These are phyloP conservation scores for Mikania micrantha DNA, from an alignment of 129 eudicot species.

Conservation along the genomic window DNA sequence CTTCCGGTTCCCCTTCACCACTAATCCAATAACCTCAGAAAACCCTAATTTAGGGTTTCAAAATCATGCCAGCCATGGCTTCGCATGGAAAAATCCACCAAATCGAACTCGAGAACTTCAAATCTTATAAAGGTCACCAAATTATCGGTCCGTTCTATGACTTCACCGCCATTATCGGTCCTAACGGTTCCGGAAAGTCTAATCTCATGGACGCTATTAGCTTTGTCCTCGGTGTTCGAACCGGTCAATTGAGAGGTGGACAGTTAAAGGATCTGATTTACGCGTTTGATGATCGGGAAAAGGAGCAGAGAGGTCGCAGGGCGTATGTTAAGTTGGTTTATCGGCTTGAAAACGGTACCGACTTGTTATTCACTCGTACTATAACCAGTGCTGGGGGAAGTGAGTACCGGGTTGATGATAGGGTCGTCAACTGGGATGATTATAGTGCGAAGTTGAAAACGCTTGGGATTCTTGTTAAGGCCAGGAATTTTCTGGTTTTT, in stretches of 20 bases:
- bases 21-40: neutral
- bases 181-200: constrained; percentile 93
- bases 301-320: constrained; percentile 77
- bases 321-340: constrained; percentile 84
- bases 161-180: constrained; percentile 97
- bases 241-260: constrained; percentile 88
- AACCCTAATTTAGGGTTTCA: constrained; percentile 33
- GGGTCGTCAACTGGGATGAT: constrained; percentile 74
- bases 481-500: constrained; percentile 90
- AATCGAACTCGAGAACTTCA: constrained; percentile 92
- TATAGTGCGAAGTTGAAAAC: constrained; percentile 59
- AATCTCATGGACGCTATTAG: constrained; percentile 98
- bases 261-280: constrained; percentile 88
- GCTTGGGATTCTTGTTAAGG: constrained; percentile 87
- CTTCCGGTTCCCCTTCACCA: neutral
- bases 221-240: constrained; percentile 94
- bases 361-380: constrained; percentile 58
- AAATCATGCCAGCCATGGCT: constrained; percentile 43
- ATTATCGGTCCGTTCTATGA: constrained; percentile 78
- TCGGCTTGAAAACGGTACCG: constrained; percentile 50
- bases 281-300: constrained; percentile 71
- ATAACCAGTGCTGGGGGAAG: constrained; percentile 70
- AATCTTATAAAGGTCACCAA: constrained; percentile 93
- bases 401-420: constrained; percentile 83
- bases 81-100: constrained; percentile 78